Base-by-base conservation (phyloP, 257 asterid genomes). In the Gentiana dahurica region DNA sequence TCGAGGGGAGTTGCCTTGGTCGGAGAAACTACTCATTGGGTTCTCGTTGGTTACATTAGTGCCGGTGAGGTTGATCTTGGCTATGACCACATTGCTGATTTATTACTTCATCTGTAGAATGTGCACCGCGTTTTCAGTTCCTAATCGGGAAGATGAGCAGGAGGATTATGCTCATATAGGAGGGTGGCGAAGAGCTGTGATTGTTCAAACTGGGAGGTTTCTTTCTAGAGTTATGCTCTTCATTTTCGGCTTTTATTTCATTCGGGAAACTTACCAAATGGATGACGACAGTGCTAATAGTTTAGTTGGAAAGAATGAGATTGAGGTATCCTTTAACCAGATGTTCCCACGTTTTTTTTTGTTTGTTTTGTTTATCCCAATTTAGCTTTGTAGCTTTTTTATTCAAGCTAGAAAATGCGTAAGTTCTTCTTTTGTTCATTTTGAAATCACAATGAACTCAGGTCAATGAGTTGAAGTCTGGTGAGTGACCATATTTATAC, bases 111-210 rank as follows among this genome's bases (percentile, higher is more conserved):
- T 85, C 71, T 91, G 98, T 66, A 70, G 83, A 69, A 58, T 87
- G 57, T 87, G 93, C 58, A 91, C 98, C 49, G 88, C 82, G 47
- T 78, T 80, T 65, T 68, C 57, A 33, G 64, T 74, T 5, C 95
- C 98, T 7, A 78, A 79, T 59, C 62, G 71, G 66, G 95, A 84
- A 76, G 95, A 68, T 6, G 95, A 75, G 75, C 98, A 87, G 74
- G 97, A 91, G 81, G 97, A 85, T 78, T 91, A 74, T 52, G 97
- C 94, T 3, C 97, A 91, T 61, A 62, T 82, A 80, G 90, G 85
- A 13, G 95, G 97, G 38, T 91, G 94, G 94, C 67, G 95, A 67
- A 76, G 98, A 76, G 71, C 72, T 9, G 90, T 79, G 63, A 81
- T 91, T 57, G 74, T 87, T 35, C 74, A 51, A 65, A 68, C 68